Percentiles rank a stretch among this genome's conserved stretches.
These are phyloP conservation scores for Calycina herbarum DNA, from an alignment of 2,329 filamentous ascomycete species.

Conservation along the genomic window DNA sequence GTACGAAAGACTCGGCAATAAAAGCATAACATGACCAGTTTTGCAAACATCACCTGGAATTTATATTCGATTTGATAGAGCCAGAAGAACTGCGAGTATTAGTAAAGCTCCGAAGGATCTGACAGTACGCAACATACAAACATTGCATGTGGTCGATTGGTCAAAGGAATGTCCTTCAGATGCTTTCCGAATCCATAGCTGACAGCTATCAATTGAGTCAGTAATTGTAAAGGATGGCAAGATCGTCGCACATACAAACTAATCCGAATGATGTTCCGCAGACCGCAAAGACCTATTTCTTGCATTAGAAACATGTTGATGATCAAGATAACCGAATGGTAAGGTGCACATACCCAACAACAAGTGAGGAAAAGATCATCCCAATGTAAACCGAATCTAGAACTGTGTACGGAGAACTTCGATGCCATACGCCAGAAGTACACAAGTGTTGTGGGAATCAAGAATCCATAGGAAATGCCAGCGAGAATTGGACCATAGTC, in stretches of 20 bases:
- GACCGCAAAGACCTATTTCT: conserved; percentile 6
- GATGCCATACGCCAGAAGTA: conserved; percentile 8
- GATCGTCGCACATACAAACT: neutral
- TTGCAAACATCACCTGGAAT: conserved; percentile 6
- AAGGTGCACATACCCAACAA: conserved; percentile 4
- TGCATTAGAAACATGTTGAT: neutral
- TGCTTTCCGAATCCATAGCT: conserved; percentile 9
- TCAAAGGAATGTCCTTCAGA: neutral
- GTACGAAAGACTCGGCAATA: conserved; percentile 3
- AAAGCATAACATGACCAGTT: conserved; percentile 5
- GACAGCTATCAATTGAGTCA: conserved; percentile 2
- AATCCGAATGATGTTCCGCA: neutral
- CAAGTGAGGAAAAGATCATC: conserved; percentile 9
- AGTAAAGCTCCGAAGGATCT: neutral
- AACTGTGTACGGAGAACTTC: neutral
- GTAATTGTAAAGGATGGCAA: neutral
- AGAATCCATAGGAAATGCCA: neutral
- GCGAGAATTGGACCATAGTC: conserved; percentile 7
- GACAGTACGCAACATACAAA: neutral
- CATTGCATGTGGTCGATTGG: neutral
- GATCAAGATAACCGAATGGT: neutral
- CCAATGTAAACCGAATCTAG: neutral
- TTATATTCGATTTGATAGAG: conserved; percentile 11
- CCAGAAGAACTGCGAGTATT: conserved; percentile 6
- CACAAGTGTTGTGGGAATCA: conserved; percentile 4